Conservation (phyloP, 306 rosid genomes). For the Malus orientalis region DNA sequence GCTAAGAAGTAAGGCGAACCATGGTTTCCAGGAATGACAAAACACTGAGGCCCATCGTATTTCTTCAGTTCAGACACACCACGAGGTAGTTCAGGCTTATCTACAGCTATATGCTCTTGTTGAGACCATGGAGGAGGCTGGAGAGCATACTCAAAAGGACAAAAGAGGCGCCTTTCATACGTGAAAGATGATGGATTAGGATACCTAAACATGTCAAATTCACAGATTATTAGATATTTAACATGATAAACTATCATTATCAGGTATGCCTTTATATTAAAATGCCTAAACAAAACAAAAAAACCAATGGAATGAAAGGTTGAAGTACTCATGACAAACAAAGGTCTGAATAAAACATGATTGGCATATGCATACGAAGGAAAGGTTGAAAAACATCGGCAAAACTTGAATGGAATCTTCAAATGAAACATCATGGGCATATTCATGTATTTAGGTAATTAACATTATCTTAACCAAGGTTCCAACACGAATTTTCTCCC, state of each 20-base stretch:
- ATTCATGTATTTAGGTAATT: background rate
- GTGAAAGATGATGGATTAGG: slow-evolving; percentile 92
- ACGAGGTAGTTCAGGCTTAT: slow-evolving; percentile 77
- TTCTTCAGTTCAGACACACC: slow-evolving; percentile 58
- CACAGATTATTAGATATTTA: background rate
- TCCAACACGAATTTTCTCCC: background rate
- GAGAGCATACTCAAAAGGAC: slow-evolving; percentile 94
- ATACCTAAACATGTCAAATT: slow-evolving; percentile 40
- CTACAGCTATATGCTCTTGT: slow-evolving; percentile 62
- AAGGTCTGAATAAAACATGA: background rate
- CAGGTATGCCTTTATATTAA: background rate
- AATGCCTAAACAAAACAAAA: background rate
- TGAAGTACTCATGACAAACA: background rate
- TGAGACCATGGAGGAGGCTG: slow-evolving; percentile 87
- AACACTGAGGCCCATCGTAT: slow-evolving; percentile 90
- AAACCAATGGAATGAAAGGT: background rate
- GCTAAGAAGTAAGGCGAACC: slow-evolving; percentile 45
- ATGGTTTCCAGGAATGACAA: slow-evolving; percentile 92
- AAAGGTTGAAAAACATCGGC: background rate
- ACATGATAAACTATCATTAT: background rate
- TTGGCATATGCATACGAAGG: background rate
- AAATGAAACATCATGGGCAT: background rate
- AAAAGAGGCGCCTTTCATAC: slow-evolving; percentile 79
- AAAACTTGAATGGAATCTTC: background rate
- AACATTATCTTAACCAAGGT: background rate